phyloP scores from a whole-genome alignment of 176 grass and related monocot species.

The Melocanna baccifera region DNA sequence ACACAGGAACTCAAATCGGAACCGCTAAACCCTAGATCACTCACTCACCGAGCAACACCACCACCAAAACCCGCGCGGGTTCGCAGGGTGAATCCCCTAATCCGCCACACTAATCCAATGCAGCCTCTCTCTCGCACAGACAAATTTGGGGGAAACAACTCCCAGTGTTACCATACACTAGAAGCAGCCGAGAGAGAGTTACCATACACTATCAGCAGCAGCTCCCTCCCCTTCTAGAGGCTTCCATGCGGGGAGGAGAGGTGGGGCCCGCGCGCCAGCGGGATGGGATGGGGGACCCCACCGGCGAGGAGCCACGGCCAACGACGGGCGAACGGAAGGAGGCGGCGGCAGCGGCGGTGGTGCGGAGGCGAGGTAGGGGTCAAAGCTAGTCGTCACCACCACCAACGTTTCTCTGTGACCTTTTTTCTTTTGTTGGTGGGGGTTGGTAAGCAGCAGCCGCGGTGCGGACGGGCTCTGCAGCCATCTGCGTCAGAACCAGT shows the following conservation, averaged over 20 bases:
- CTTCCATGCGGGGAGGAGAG: not conserved
- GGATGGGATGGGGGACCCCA: not conserved
- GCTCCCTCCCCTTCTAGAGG: not conserved
- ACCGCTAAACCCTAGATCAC: slow-evolving; percentile 36
- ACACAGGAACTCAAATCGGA: not conserved
- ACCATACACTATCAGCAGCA: slow-evolving; percentile 15
- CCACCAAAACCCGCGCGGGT: not conserved
- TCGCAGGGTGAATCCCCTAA: not conserved
- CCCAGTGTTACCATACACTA: slow-evolving; percentile 9
- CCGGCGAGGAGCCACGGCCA: not conserved
- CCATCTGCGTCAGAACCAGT: too few species aligned
- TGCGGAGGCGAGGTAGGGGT: not conserved
- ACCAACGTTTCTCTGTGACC: not conserved
- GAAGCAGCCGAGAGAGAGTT: not conserved
- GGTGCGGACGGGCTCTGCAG: too few species aligned
- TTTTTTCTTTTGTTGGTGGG: not conserved
- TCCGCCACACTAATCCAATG: slow-evolving; percentile 29
- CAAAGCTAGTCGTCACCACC: not conserved
- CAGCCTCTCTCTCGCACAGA: not conserved
- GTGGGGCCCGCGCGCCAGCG: not conserved
- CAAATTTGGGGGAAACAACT: not conserved
- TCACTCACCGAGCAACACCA: not conserved
- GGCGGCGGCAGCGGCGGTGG: not conserved
- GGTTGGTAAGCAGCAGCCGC: not conserved
- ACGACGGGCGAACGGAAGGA: not conserved